A percentile compares a stretch with the other conserved stretches of the same genome.
phyloP scores from a whole-genome alignment of 805 yeast species.

The Myxozyma vanderwaltii region DNA sequence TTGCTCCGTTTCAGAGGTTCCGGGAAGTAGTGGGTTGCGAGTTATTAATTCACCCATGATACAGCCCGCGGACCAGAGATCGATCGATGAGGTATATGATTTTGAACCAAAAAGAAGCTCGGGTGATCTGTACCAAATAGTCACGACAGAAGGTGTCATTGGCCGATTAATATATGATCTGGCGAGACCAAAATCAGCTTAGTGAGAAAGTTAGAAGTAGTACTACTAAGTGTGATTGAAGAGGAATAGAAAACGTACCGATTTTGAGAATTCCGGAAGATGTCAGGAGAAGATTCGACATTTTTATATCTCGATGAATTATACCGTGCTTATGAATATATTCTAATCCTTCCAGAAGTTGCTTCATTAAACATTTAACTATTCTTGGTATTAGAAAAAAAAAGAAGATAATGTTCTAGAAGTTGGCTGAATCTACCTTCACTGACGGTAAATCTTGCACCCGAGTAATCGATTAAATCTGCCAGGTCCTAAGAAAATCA shows the following conservation, averaged over 20 bases:
- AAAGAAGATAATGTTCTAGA: too few relatives aligned
- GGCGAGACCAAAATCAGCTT: conserved; percentile 33
- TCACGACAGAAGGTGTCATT: conserved; percentile 58
- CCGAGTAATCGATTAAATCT: conserved; percentile 19
- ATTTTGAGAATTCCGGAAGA: conserved; percentile 28
- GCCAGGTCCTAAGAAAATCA: conserved; percentile 27
- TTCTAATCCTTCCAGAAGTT: conserved; percentile 26
- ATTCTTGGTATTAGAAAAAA: too few relatives aligned
- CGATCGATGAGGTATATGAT: conserved; percentile 83
- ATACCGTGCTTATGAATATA: conserved; percentile 23
- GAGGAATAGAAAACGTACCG: neutral
- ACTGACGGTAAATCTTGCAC: conserved; percentile 20
- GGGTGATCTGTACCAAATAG: conserved; percentile 96
- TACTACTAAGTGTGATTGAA: neutral
- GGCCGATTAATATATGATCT: conserved; percentile 40
- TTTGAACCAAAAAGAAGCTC: conserved; percentile 87
- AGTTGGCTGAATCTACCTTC: too few relatives aligned
- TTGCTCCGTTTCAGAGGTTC: conserved; percentile 82
- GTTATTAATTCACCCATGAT: conserved; percentile 76
- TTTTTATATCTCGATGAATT: conserved; percentile 30
- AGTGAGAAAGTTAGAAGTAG: neutral
- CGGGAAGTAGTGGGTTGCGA: conserved; percentile 75
- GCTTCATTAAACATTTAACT: conserved; percentile 30
- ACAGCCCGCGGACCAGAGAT: conserved; percentile 97
- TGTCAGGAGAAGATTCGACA: conserved; percentile 30